Evolutionary conservation across 192 early-diverging fungal genomes (phyloP).

Genomic region (Chytriomyces confervae): DNA sequence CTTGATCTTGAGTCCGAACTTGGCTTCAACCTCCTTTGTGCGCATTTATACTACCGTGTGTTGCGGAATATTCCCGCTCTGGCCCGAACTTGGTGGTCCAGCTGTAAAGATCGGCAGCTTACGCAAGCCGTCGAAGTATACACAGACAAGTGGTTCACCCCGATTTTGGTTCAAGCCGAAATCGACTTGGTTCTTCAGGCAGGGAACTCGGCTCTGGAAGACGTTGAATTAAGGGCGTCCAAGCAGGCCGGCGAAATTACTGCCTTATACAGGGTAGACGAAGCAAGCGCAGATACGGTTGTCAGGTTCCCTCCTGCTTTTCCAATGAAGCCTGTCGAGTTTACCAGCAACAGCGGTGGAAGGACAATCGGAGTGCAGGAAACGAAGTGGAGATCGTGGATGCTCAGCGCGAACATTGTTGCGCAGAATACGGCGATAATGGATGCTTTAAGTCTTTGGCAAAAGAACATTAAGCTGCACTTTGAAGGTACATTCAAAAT

Average conservation of each 20-base stretch:
- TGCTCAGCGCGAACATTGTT: constrained; percentile 66
- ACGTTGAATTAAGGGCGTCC: constrained; percentile 69
- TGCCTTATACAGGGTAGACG: constrained; percentile 77
- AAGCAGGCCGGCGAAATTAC: constrained; percentile 71
- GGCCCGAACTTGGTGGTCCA: constrained; percentile 79
- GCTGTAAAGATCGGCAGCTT: constrained; percentile 79
- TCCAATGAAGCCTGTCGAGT: constrained; percentile 75
- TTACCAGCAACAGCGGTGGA: constrained; percentile 61
- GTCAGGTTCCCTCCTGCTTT: constrained; percentile 72
- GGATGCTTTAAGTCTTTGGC: constrained; percentile 78
- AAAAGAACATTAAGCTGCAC: constrained; percentile 87
- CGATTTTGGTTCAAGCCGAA: constrained; percentile 66
- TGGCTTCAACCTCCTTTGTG: constrained; percentile 69
- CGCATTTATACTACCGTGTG: constrained; percentile 70
- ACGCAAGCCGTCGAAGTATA: constrained; percentile 75
- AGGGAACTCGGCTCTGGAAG: constrained; percentile 57
- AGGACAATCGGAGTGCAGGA: constrained; percentile 72
- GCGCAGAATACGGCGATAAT: constrained; percentile 80
- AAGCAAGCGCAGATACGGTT: constrained; percentile 75
- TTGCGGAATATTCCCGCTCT: constrained; percentile 71
- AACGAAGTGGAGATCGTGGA: constrained; percentile 69
- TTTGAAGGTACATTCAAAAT: constrained; percentile 73
- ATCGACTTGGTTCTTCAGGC: constrained; percentile 57
- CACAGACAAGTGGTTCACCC: constrained; percentile 75
- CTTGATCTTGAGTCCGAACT: constrained; percentile 59